Conservation (phyloP, 176 grass and related monocot species). For the Urochloa ruziziensis region DNA sequence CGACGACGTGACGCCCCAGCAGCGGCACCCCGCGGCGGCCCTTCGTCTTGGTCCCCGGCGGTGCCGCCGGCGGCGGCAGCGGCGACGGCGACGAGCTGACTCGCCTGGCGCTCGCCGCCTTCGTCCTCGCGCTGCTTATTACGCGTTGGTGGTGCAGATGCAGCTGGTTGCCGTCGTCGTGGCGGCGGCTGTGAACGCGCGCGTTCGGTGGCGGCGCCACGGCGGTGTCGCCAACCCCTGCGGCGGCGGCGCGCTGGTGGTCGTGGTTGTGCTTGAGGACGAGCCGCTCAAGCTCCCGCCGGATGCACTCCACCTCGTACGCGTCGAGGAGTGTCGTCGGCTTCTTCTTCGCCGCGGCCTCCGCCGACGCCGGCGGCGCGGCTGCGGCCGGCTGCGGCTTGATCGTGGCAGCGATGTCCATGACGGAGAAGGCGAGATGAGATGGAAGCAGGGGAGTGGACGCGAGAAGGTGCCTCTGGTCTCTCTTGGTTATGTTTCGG, state of each 20-base stretch:
- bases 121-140: not conserved
- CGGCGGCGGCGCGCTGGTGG: not conserved
- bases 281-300: conserved; percentile 52
- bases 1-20: conserved; percentile 16
- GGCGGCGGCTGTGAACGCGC: not conserved
- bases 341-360: not conserved
- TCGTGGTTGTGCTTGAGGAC: conserved; percentile 27
- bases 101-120: not conserved
- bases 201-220: not conserved
- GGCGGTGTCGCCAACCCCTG: too few relatives aligned
- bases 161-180: not conserved
- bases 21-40: conserved; percentile 7
- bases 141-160: not conserved
- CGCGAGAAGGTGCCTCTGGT: not conserved
- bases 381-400: not conserved
- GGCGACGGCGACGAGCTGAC: not conserved
- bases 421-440: not conserved
- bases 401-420: not conserved
- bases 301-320: conserved; percentile 79
- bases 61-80: not conserved
- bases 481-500: too few relatives aligned
- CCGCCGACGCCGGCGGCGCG: not conserved
- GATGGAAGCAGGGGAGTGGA: not conserved
- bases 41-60: not conserved
- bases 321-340: conserved; percentile 68